Evolutionary conservation across 352 stramenopile species (phyloP), one percentile per base, ranked within the genome.

Genomic region (Detonula confervacea): DNA sequence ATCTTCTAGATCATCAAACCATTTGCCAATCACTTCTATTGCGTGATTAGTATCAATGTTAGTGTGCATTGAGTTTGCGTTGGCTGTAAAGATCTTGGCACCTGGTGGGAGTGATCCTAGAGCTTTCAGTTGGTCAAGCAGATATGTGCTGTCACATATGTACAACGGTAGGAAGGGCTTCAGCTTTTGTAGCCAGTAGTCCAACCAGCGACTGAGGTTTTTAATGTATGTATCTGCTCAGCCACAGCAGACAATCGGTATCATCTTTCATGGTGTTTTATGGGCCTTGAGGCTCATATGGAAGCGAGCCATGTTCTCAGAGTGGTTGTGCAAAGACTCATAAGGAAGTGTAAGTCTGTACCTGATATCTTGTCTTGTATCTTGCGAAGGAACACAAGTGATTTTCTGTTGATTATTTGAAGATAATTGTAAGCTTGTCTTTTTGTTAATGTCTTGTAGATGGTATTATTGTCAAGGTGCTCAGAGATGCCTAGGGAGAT

Each of bases 211-310:
- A 25, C 69, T 73, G 0, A 47, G 37, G n/a, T 51, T 24, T 46
- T 72, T 77, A 25, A 77, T 52, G 12, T 35, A 51, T 37, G 69
- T 78, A 20, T 47, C 69, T 18, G 49, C 46, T 8, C 69, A 78
- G 42, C 69, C 46, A 16, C 69, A 78, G 42, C 69, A 78, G 0
- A 78, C 49, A 46, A 78, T 78, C 7, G 69, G 69, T 29, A 57
- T 12, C 57, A 72, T 78, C 61, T 78, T 78, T 22, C 35, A 71
- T 46, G 69, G 69, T 6, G 2, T 33, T 16, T 78, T 78, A 14
- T 78, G 69, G 0, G 44, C 69, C 24, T 78, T 78, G 1, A 62
- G 11, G 16, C 29, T 72, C 69, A 78, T 71, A 0, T 37, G 11
- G 24, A 78, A 78, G 12, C 37, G 29, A n/a, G 68, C 68, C 1